A percentile compares a stretch with the other conserved stretches of the same genome.
Conservation (phyloP, 1,139 yeast genomes). For the Hansenula sp. region DNA sequence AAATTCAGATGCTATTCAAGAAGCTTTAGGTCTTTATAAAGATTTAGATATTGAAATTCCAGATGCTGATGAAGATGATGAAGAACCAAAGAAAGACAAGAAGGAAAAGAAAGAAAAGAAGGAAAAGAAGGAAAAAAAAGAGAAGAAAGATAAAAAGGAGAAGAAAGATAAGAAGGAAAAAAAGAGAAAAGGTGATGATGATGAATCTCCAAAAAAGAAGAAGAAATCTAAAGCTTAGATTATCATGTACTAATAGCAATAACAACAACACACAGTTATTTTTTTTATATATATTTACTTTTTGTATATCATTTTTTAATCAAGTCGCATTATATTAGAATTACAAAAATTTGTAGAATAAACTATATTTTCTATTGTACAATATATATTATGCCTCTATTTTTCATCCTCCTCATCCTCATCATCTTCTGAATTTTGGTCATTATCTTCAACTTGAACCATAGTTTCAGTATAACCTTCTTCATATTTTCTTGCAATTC, state of each 20-base stretch:
- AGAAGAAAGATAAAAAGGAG: constrained; percentile 46
- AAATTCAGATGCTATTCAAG: constrained; percentile 89
- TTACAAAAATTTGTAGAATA: too few species aligned
- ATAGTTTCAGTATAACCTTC: constrained; percentile 47
- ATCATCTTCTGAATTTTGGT: constrained; percentile 47
- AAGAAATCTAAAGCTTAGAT: constrained; percentile 35
- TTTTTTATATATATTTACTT: background rate
- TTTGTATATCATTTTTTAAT: background rate
- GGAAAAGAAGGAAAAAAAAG: constrained; percentile 36
- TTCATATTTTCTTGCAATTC: constrained; percentile 65
- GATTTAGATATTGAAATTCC: constrained; percentile 39
- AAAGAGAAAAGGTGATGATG: constrained; percentile 50
- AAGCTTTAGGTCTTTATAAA: constrained; percentile 73
- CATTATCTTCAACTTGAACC: constrained; percentile 56
- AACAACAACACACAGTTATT: background rate
- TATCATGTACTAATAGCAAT: background rate
- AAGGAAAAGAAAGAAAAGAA: constrained; percentile 34
- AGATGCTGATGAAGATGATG: constrained; percentile 31
- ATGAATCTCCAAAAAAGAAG: constrained; percentile 35
- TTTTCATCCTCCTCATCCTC: constrained; percentile 20
- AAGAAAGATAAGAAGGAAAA: constrained; percentile 51
- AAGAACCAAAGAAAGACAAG: constrained; percentile 36
- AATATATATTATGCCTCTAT: background rate
- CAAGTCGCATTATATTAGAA: too few species aligned
- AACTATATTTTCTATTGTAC: background rate